Conservation (phyloP, 164 flowering plant species). For the Magnolia officinalis region DNA sequence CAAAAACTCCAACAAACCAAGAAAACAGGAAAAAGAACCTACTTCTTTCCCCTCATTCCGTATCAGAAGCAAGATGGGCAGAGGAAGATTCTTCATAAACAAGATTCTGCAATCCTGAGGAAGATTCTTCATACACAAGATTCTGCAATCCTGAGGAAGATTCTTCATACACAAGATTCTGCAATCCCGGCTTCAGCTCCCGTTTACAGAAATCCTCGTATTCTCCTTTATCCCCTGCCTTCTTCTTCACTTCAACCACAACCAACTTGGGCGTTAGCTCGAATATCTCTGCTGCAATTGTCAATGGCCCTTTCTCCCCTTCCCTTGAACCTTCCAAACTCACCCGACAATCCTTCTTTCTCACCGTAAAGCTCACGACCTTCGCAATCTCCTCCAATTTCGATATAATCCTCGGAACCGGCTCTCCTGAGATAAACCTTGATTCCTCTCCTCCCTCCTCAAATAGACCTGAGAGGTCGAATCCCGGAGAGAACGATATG, state of each 20-base stretch:
- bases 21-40: slow-evolving; percentile 2
- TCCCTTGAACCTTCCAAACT: slow-evolving; percentile 70
- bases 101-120: slow-evolving; percentile 50
- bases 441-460: slow-evolving; percentile 46
- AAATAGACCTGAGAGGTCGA: slow-evolving; percentile 26
- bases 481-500: slow-evolving; percentile 27
- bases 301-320: slow-evolving; percentile 73
- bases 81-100: slow-evolving; percentile 19
- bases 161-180: slow-evolving; percentile 30
- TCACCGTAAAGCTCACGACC: slow-evolving; percentile 70
- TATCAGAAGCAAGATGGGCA: slow-evolving; percentile 45
- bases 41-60: slow-evolving; percentile 20
- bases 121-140: slow-evolving; percentile 24
- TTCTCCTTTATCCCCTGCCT: slow-evolving; percentile 71
- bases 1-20: neutral
- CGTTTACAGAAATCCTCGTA: slow-evolving; percentile 66
- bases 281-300: slow-evolving; percentile 81
- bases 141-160: slow-evolving; percentile 46
- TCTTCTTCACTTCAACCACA: slow-evolving; percentile 89
- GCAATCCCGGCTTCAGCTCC: slow-evolving; percentile 68
- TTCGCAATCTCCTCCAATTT: slow-evolving; percentile 87
- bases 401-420: slow-evolving; percentile 61
- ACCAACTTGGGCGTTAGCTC: slow-evolving; percentile 73
- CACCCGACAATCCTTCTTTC: slow-evolving; percentile 78
- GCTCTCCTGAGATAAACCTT: slow-evolving; percentile 67